A percentile compares a stretch with the other conserved stretches of the same genome.
These are phyloP conservation scores for Thelonectria rubi DNA, from an alignment of 2,329 filamentous ascomycete genomes.

Conservation along the genomic window DNA sequence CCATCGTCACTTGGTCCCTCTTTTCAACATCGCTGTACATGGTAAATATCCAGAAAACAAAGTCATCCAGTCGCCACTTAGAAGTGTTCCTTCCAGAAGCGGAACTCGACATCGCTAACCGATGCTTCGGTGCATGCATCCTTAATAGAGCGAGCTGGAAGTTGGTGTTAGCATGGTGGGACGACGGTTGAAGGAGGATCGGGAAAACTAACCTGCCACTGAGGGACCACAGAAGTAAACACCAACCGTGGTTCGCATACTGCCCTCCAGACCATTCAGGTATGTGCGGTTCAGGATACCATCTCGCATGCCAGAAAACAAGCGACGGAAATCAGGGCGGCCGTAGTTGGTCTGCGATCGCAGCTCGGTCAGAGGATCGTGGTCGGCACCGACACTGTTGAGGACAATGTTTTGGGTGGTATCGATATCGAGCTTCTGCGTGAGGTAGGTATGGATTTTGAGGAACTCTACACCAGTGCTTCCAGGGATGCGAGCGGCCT, in stretches of 20 bases:
- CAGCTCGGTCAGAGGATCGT: constrained; percentile 92
- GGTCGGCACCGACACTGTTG: constrained; percentile 87
- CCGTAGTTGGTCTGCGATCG: constrained; percentile 93
- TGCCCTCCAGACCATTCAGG: constrained; percentile 80
- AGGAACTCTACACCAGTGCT: constrained; percentile 83
- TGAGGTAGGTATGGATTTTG: constrained; percentile 97
- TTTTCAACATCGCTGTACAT: constrained; percentile 25
- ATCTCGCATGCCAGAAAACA: constrained; percentile 86
- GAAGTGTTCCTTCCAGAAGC: constrained; percentile 99
- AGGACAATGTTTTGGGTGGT: constrained; percentile 96
- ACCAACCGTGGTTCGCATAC: constrained; percentile 83
- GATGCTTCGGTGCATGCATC: constrained; percentile 79
- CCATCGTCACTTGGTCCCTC: constrained; percentile 7
- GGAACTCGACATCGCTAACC: constrained; percentile 84
- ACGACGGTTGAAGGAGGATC: neutral
- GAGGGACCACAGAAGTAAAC: constrained; percentile 98
- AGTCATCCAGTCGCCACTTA: constrained; percentile 47
- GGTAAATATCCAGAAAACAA: constrained; percentile 35
- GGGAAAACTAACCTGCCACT: constrained; percentile 61
- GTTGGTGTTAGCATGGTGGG: constrained; percentile 46
- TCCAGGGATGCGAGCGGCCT: constrained; percentile 72
- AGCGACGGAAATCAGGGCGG: constrained; percentile 83
- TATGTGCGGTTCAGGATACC: constrained; percentile 89
- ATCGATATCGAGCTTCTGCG: constrained; percentile 89
- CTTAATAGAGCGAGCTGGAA: constrained; percentile 81